These are phyloP conservation scores for Sporothrix pallida DNA, from an alignment of 2,329 filamentous ascomycete species.

Conservation along the genomic window DNA sequence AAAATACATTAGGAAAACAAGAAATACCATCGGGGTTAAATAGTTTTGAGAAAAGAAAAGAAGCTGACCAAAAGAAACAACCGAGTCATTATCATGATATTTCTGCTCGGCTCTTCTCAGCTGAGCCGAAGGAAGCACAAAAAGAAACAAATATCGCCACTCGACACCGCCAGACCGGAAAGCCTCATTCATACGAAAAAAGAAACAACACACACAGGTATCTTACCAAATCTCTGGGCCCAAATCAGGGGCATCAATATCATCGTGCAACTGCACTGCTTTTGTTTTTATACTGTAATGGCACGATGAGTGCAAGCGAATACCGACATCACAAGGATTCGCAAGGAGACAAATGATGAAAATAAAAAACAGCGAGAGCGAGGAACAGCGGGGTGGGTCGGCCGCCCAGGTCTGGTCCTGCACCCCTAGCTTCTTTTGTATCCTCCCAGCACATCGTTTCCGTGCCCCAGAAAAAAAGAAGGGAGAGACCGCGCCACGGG, in stretches of 20 bases:
- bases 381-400: not conserved
- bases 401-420: not conserved
- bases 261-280: not conserved
- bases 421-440: not conserved
- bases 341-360: not conserved
- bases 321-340: not conserved
- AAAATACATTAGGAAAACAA: not conserved
- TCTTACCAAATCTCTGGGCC: not conserved
- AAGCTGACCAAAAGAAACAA: constrained; percentile 14
- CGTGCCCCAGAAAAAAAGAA: constrained; percentile 25
- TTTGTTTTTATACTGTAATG: constrained; percentile 18
- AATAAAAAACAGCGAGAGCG: not conserved
- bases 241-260: not conserved
- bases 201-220: not conserved
- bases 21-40: too few species aligned
- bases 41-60: not conserved
- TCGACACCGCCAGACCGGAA: constrained; percentile 26
- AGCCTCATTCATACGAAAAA: not conserved
- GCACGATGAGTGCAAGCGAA: constrained; percentile 12
- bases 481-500: constrained; percentile 15
- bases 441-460: constrained; percentile 5
- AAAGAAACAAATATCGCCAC: constrained; percentile 20
- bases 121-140: not conserved
- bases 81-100: not conserved
- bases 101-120: constrained; percentile 1